Conservation (phyloP, 2,329 filamentous ascomycete species). For the Ophiocordyceps sinensis region DNA sequence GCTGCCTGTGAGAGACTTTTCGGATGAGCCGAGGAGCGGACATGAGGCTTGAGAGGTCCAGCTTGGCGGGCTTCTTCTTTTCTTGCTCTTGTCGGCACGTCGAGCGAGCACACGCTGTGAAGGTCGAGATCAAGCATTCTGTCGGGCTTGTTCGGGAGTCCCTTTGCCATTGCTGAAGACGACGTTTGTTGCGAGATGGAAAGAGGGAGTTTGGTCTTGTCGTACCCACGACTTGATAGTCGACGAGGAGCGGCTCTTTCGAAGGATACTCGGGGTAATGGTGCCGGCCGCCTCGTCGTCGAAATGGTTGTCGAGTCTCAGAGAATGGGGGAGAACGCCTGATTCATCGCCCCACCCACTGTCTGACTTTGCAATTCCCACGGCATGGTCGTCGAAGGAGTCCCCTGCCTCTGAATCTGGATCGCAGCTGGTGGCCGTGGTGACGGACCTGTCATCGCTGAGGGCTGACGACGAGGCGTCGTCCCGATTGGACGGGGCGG, state of each 20-base stretch:
- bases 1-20: slow-evolving; percentile 8
- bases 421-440: slow-evolving; percentile 16
- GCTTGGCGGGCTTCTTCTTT: slow-evolving; percentile 30
- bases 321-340: slow-evolving; percentile 23
- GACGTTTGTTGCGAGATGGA: slow-evolving; percentile 46
- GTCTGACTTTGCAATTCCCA: slow-evolving; percentile 7
- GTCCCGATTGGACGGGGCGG: slow-evolving; percentile 25
- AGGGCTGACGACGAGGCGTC: slow-evolving; percentile 26
- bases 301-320: slow-evolving; percentile 7
- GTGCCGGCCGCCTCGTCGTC: slow-evolving; percentile 14
- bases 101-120: neutral
- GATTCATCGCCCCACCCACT: slow-evolving; percentile 31
- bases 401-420: slow-evolving; percentile 6
- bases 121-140: slow-evolving; percentile 30
- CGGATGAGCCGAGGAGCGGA: slow-evolving; percentile 15
- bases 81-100: slow-evolving; percentile 3
- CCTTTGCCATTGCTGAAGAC: slow-evolving; percentile 42
- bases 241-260: slow-evolving; percentile 36
- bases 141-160: slow-evolving; percentile 31
- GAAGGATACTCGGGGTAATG: slow-evolving; percentile 20
- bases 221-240: slow-evolving; percentile 44
- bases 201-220: slow-evolving; percentile 39
- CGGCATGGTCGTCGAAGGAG: slow-evolving; percentile 8
- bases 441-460: slow-evolving; percentile 29
- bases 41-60: slow-evolving; percentile 33